phyloP scores from a whole-genome alignment of 345 rosid genomes.

The Luvunga scandens region DNA sequence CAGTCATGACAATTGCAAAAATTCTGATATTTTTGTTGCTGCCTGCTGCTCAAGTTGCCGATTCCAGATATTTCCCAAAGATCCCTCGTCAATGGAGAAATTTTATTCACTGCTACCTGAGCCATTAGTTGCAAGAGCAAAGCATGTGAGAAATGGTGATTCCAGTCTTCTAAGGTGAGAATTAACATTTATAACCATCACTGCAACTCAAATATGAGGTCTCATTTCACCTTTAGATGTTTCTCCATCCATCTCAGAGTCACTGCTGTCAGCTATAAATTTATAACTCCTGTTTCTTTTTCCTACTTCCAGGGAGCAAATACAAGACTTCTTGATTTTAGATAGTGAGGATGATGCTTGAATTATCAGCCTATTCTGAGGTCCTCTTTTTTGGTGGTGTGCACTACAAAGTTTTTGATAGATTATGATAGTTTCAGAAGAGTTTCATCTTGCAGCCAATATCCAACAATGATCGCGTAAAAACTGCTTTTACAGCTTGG shows the following conservation, averaged over 20 bases:
- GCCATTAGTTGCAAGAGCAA: conserved; percentile 46
- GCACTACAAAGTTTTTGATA: background rate
- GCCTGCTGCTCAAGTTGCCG: conserved; percentile 82
- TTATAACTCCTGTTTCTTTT: background rate
- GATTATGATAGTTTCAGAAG: background rate
- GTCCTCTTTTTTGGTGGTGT: background rate
- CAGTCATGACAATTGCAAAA: conserved; percentile 16
- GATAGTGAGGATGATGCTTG: conserved; percentile 57
- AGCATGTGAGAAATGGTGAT: conserved; percentile 22
- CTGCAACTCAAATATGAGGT: background rate
- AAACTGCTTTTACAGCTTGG: background rate
- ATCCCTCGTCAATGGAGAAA: conserved; percentile 47
- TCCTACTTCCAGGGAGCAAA: conserved; percentile 61
- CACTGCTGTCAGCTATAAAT: background rate
- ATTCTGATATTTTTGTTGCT: conserved; percentile 34
- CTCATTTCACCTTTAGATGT: background rate
- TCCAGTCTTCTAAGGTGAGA: conserved; percentile 58
- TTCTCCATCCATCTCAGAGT: background rate
- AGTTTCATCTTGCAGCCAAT: background rate
- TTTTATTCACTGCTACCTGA: conserved; percentile 55
- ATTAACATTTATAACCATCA: conserved; percentile 1
- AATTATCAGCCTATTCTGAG: conserved; percentile 7
- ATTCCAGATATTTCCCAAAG: conserved; percentile 84
- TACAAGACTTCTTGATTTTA: conserved; percentile 69
- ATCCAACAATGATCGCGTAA: background rate